Evolutionary conservation across 2,329 filamentous ascomycete species (phyloP).

Genomic region (Myriosclerotinia curreyana): DNA sequence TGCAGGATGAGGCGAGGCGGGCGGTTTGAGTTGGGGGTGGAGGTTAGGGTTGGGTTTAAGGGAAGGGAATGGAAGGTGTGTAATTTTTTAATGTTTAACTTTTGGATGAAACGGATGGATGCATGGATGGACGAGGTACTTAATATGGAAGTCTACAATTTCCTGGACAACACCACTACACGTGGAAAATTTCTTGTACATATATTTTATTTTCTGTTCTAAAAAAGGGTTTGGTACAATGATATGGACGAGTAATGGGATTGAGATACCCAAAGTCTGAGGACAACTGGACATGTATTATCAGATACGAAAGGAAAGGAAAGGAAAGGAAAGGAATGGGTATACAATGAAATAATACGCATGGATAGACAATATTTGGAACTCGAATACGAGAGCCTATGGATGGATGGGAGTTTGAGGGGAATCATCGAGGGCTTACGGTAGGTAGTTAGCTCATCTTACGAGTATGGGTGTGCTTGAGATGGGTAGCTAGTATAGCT

Average conservation of each 20-base stretch:
- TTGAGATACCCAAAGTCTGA: not conserved
- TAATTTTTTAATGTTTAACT: slow-evolving; percentile 3
- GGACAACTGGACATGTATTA: slow-evolving; percentile 1
- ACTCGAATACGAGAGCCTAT: too few relatives aligned
- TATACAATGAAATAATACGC: not conserved
- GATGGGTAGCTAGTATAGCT: too few relatives aligned
- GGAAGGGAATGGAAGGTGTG: not conserved
- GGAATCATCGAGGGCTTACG: too few relatives aligned
- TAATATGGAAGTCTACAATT: too few relatives aligned
- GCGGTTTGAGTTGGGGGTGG: not conserved
- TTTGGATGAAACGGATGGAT: not conserved
- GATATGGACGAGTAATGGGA: not conserved
- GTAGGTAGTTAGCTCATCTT: too few relatives aligned
- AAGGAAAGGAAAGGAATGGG: not conserved
- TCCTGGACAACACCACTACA: too few relatives aligned
- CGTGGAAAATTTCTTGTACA: not conserved
- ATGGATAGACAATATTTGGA: not conserved
- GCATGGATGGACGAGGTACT: not conserved
- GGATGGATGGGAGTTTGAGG: not conserved
- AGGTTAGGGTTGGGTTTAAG: not conserved
- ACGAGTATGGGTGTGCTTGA: too few relatives aligned
- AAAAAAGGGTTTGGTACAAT: not conserved
- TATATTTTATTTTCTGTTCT: not conserved
- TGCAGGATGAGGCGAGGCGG: slow-evolving; percentile 18
- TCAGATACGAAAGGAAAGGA: not conserved